Conservation (phyloP, 768 basidiomycete species). For the Boletus reticuloceps region DNA sequence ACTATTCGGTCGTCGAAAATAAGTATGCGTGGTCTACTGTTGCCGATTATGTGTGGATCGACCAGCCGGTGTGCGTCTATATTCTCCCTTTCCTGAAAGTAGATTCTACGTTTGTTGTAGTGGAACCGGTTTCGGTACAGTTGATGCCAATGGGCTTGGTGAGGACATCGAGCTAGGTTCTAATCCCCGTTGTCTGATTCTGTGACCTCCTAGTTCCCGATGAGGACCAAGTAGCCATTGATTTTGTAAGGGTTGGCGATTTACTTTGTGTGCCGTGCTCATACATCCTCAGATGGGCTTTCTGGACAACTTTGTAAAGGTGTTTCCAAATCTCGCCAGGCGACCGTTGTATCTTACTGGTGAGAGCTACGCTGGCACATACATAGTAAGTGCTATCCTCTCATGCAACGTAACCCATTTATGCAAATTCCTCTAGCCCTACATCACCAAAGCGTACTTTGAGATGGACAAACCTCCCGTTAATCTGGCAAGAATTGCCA, state of each 20-base stretch:
- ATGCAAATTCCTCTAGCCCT: constrained; percentile 50
- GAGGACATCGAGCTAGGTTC: constrained; percentile 6
- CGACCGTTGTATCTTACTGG: constrained; percentile 68
- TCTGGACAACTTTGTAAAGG: constrained; percentile 64
- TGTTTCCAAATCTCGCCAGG: constrained; percentile 63
- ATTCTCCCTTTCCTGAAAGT: background rate
- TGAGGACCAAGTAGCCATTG: constrained; percentile 59
- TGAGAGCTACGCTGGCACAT: constrained; percentile 74
- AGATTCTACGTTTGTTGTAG: background rate
- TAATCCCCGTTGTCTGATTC: background rate
- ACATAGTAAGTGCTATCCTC: constrained; percentile 51
- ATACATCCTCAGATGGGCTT: constrained; percentile 57
- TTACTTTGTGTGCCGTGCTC: background rate
- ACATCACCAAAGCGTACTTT: constrained; percentile 72
- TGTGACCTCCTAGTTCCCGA: constrained; percentile 39
- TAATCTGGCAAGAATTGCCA: constrained; percentile 61
- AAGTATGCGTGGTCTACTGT: background rate
- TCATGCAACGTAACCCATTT: no score
- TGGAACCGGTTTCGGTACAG: constrained; percentile 45
- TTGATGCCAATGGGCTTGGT: constrained; percentile 58
- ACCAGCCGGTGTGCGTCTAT: background rate
- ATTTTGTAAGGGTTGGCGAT: constrained; percentile 35
- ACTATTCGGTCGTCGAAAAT: background rate
- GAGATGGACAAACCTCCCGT: constrained; percentile 59
- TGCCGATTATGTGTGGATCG: background rate